phyloP scores from a whole-genome alignment of 1,284 basidiomycete species.

The Cutaneotrichosporon mucoides region DNA sequence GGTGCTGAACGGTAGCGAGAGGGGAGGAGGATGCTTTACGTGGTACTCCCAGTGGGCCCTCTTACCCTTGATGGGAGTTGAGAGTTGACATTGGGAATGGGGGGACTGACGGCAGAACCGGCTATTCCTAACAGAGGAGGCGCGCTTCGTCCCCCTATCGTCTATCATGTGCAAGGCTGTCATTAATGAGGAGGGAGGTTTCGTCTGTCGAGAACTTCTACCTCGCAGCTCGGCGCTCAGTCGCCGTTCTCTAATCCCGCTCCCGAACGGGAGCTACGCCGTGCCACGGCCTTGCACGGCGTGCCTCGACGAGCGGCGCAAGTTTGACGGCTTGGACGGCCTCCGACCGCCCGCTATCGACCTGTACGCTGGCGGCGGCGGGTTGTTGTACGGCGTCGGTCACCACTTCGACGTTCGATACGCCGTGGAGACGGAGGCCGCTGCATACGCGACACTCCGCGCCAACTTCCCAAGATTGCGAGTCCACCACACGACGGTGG shows the following conservation, averaged over 20 bases:
- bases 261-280: neutral
- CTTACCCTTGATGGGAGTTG: no score
- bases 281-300: neutral
- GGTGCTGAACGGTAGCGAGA: no score
- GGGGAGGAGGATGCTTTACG: no score
- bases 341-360: constrained; percentile 21
- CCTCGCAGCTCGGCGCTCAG: neutral
- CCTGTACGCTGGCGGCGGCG: constrained; percentile 37
- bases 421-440: constrained; percentile 23
- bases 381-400: constrained; percentile 20
- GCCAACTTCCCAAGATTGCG: neutral
- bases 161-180: neutral
- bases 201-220: neutral
- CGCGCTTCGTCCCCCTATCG: neutral
- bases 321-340: neutral
- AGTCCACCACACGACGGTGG: constrained; percentile 1
- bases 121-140: constrained; percentile 3
- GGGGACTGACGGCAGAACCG: constrained; percentile 8
- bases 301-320: neutral
- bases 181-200: no score
- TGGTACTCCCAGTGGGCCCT: no score
- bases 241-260: neutral
- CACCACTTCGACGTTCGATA: constrained; percentile 21
- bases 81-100: no score
- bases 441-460: constrained; percentile 18